phyloP scores from a whole-genome alignment of 768 basidiomycete genomes.

The Mycena metata region DNA sequence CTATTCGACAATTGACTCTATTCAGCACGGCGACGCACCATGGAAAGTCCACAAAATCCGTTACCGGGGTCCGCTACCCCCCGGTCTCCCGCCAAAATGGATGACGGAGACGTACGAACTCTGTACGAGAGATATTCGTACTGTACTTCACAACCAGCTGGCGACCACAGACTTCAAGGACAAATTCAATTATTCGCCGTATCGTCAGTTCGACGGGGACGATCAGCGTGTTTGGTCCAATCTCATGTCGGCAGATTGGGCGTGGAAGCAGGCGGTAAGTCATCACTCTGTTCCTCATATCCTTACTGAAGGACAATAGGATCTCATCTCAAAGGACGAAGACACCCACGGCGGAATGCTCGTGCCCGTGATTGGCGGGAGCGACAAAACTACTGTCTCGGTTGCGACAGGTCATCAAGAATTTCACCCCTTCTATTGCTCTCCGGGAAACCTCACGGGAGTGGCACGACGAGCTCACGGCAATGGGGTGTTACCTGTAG shows the following conservation, averaged over 20 bases:
- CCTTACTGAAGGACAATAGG: too few relatives aligned
- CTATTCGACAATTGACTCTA: slow-evolving; percentile 16
- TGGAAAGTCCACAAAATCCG: slow-evolving; percentile 12
- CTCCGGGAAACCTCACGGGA: slow-evolving; percentile 35
- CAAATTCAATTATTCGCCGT: slow-evolving; percentile 41
- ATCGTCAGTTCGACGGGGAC: slow-evolving; percentile 38
- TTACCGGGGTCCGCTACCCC: slow-evolving; percentile 19
- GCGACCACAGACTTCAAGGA: slow-evolving; percentile 41
- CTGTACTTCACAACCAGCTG: slow-evolving; percentile 15
- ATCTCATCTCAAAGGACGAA: not conserved
- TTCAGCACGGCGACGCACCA: slow-evolving; percentile 26
- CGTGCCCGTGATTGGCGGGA: slow-evolving; percentile 41
- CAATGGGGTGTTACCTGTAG: slow-evolving; percentile 7
- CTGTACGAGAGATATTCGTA: not conserved
- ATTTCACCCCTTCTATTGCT: slow-evolving; percentile 45
- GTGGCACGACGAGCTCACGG: slow-evolving; percentile 13
- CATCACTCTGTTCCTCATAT: too few relatives aligned
- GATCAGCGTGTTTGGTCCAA: slow-evolving; percentile 43
- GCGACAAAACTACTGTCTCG: slow-evolving; percentile 46
- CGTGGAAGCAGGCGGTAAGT: slow-evolving; percentile 49
- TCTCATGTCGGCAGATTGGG: slow-evolving; percentile 54
- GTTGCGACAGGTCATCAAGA: slow-evolving; percentile 34
- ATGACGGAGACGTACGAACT: slow-evolving; percentile 19
- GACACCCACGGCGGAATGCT: slow-evolving; percentile 34
- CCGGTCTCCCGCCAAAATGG: slow-evolving; percentile 7